Percentiles rank a stretch among this genome's conserved stretches.
phyloP scores from a whole-genome alignment of 108 stramenopile species.

The Cyclostephanos tholiformis region DNA sequence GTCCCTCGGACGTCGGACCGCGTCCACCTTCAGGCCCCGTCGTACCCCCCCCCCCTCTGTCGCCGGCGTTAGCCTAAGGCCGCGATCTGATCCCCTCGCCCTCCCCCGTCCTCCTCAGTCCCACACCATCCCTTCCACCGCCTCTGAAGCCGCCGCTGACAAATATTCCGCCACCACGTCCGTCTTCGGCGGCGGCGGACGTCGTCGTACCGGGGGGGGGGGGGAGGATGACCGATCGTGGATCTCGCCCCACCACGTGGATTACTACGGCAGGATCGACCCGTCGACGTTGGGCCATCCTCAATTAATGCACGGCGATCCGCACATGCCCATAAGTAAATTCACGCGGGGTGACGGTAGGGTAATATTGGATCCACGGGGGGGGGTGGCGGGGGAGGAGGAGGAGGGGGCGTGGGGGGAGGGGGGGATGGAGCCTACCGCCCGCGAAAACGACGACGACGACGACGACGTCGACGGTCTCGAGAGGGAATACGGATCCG shows the following conservation, averaged over 20 bases:
- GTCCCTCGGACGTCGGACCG: background rate
- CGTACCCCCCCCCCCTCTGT: constrained; percentile 47
- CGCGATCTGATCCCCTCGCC: constrained; percentile 31
- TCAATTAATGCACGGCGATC: constrained; percentile 45
- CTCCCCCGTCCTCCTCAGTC: constrained; percentile 3
- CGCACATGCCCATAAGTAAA: constrained; percentile 40
- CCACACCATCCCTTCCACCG: background rate
- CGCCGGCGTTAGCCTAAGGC: constrained; percentile 31
- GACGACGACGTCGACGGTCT: constrained; percentile 31
- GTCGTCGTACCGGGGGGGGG: constrained; percentile 4
- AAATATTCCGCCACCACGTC: background rate
- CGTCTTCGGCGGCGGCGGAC: background rate
- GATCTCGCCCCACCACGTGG: constrained; percentile 50
- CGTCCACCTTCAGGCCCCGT: constrained; percentile 37
- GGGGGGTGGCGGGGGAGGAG: constrained; percentile 14
- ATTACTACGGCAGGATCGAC: constrained; percentile 43
- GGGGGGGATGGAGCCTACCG: background rate
- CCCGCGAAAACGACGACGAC: background rate
- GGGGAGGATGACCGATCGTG: background rate
- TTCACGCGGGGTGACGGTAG: constrained; percentile 22
- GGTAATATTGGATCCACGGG: constrained; percentile 16
- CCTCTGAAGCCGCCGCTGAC: background rate
- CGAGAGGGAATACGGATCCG: constrained; percentile 36
- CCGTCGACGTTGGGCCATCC: constrained; percentile 30
- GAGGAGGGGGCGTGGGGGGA: constrained; percentile 5